Evolutionary conservation across 1,284 basidiomycete species (phyloP).

Genomic region (Trichosporon sp.): DNA sequence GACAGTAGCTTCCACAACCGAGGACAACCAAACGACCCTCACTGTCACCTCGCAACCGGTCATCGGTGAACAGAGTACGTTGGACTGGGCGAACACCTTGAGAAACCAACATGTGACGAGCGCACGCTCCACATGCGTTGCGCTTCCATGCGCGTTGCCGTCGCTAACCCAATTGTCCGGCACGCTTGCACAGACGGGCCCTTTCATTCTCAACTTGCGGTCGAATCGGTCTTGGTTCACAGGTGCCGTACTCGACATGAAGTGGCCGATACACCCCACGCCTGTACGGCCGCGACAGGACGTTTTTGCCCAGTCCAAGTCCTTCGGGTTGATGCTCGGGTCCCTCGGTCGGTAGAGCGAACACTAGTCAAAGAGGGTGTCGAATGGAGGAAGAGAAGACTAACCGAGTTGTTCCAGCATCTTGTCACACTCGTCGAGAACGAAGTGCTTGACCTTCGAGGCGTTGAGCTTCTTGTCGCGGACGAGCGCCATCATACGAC

Average conservation of each 20-base stretch:
- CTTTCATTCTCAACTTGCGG: neutral
- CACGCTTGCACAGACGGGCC: neutral
- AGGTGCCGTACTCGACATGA: neutral
- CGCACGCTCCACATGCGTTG: neutral
- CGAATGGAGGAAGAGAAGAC: slow-evolving; percentile 58
- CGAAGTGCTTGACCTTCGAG: slow-evolving; percentile 96
- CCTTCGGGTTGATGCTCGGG: slow-evolving; percentile 15
- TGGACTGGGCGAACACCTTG: slow-evolving; percentile 15
- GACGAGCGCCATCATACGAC: slow-evolving; percentile 87
- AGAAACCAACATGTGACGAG: slow-evolving; percentile 5
- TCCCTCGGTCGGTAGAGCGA: slow-evolving; percentile 24
- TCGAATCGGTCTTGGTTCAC: neutral
- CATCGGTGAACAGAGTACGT: slow-evolving; percentile 1
- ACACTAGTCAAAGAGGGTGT: slow-evolving; percentile 24
- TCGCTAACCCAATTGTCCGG: neutral
- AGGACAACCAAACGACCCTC: slow-evolving; percentile 5
- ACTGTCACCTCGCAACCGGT: slow-evolving; percentile 11
- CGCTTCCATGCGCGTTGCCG: neutral
- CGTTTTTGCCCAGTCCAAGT: slow-evolving; percentile 10
- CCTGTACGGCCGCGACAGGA: neutral
- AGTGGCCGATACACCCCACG: neutral
- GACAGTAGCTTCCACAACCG: neutral
- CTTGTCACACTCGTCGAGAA: slow-evolving; percentile 99
- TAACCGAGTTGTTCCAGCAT: slow-evolving; percentile 99
- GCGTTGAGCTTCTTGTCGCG: slow-evolving; percentile 91